phyloP scores from a whole-genome alignment of 768 basidiomycete species.

The Boletus barrowsii region DNA sequence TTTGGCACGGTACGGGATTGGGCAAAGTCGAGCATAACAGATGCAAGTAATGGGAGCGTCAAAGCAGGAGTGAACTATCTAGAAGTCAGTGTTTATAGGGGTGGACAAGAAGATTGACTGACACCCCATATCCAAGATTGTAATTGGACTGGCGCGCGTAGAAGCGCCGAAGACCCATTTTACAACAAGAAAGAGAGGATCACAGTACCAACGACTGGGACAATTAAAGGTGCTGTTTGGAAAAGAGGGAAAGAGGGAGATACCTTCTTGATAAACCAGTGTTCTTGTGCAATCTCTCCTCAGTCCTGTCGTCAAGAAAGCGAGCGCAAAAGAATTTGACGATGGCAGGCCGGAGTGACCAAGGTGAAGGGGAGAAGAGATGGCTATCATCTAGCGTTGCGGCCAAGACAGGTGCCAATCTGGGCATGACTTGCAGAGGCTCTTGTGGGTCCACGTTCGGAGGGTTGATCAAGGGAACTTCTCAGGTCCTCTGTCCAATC shows the following conservation, averaged over 20 bases:
- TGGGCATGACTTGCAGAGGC: conserved; percentile 42
- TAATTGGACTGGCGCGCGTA: conserved; percentile 44
- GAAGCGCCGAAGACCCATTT: conserved; percentile 67
- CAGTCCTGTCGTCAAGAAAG: conserved; percentile 59
- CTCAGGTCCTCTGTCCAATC: conserved; percentile 61
- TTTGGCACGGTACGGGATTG: conserved; percentile 63
- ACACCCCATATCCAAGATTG: conserved; percentile 54
- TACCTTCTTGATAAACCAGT: conserved; percentile 68
- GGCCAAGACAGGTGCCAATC: conserved; percentile 33
- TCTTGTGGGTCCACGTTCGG: conserved; percentile 49
- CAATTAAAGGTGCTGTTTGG: conserved; percentile 1
- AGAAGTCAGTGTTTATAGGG: not conserved
- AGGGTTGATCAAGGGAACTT: conserved; percentile 51
- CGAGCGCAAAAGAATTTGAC: conserved; percentile 57
- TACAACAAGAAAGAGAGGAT: conserved; percentile 62
- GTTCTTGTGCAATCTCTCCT: conserved; percentile 54
- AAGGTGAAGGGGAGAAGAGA: conserved; percentile 31
- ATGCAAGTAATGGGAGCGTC: conserved; percentile 58
- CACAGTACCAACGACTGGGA: conserved; percentile 53
- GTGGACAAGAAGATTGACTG: conserved; percentile 23
- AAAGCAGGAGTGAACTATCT: conserved; percentile 53
- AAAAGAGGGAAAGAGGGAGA: not conserved
- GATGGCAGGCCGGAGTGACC: conserved; percentile 50
- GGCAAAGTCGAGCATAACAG: conserved; percentile 69
- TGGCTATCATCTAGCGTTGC: conserved; percentile 36